Evolutionary conservation across 1,284 basidiomycete species (phyloP), one percentile per base, ranked within the genome.

Genomic region (Macrocystidia cucumis): DNA sequence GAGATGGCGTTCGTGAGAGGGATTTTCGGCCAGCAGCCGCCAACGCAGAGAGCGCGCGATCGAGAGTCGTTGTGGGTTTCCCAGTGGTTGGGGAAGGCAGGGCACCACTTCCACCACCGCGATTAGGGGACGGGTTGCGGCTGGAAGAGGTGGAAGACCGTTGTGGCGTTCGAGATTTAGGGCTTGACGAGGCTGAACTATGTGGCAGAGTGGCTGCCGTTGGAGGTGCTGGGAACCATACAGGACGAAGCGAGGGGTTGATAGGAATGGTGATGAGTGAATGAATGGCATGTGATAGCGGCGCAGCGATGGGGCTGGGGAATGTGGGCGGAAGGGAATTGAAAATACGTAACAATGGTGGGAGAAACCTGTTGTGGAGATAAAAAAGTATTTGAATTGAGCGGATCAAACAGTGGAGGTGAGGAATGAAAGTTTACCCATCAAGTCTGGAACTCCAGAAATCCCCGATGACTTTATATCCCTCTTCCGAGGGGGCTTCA

Each of bases 231-330:
- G 52, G 57, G 29, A 69, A 61, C 69, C 68, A 87, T 26, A 69
- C 50, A 17, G 60, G 44, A 34, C 66, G 72, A 27, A 80, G 64
- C 20, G 66, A 55, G 5, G 74, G 56, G 23, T 64, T 64, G 25
- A 86, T 59, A 31, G 86, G 86, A 35, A 88, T 72, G 11, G 68
- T 74, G 42, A 89, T 80, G 32, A 89, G 65, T 2, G 75, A 61
- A 48, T 89, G 85, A 25, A 89, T 78, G 39, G 78, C 68, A 45
- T 89, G 79, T 1, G 81, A 77, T 32, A 89, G 60, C 1, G 86
- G 86, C 0, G 74, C 50, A 1, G 72, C 61, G 23, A 89, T 59
- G 3, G 84, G 86, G 3, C 64, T 63, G 9, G 73, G 69, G 38
- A 69, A 74, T 4, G 72, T 67, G 2, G 70, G 66, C 2, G 79